Evolutionary conservation across 495 filamentous ascomycete species (phyloP).

Genomic region (Aspergillus ostianus): DNA sequence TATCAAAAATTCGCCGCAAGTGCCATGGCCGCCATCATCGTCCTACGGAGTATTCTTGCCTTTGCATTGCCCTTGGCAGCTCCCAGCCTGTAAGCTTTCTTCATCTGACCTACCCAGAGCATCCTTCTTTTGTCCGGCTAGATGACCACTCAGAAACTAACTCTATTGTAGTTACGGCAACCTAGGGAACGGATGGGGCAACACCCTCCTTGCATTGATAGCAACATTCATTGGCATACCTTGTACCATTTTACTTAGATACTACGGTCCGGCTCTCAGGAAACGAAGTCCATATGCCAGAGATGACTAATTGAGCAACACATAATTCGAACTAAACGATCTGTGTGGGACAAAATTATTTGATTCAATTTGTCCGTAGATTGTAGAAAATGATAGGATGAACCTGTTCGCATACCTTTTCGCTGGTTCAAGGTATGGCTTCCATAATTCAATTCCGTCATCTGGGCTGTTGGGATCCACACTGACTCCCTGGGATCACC

Average conservation of each 20-base stretch:
- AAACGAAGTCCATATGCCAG: background rate
- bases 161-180: background rate
- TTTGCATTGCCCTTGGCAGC: conserved; percentile 4
- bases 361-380: background rate
- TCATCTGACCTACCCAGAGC: no score
- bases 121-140: no score
- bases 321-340: background rate
- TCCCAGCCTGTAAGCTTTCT: conserved; percentile 5
- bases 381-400: no score
- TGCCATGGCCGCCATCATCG: conserved; percentile 1
- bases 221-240: background rate
- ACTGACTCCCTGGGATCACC: no score
- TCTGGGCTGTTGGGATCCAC: no score
- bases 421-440: no score
- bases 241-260: background rate
- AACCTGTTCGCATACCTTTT: no score
- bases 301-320: background rate
- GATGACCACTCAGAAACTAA: background rate
- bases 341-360: background rate
- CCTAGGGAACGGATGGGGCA: background rate
- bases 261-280: background rate
- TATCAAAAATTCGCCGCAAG: conserved; percentile 4
- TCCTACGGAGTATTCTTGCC: background rate
- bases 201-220: background rate
- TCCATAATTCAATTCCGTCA: no score